Evolutionary conservation across 2,329 filamentous ascomycete genomes (phyloP).

Genomic region (Chrysoporthe deuterocubensis): DNA sequence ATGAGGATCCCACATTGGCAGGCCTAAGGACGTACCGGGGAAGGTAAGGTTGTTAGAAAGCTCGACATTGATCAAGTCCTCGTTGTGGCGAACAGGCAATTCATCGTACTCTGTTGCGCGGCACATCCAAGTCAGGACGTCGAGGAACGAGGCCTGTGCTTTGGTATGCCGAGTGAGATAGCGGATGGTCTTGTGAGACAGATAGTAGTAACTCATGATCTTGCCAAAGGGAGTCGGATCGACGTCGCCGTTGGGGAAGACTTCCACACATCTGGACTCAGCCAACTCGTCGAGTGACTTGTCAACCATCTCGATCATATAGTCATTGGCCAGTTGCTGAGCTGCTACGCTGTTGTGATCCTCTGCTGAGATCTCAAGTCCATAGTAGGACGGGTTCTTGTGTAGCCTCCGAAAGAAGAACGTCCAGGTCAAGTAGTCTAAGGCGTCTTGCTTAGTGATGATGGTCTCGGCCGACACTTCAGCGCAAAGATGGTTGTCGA

Average conservation of each 20-base stretch:
- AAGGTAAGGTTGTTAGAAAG: conserved; percentile 80
- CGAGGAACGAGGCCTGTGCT: conserved; percentile 74
- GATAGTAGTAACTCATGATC: conserved; percentile 99
- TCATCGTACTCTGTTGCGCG: conserved; percentile 95
- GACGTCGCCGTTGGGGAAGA: conserved; percentile 86
- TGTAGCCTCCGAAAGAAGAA: conserved; percentile 98
- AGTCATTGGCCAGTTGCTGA: conserved; percentile 87
- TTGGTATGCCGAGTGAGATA: conserved; percentile 79
- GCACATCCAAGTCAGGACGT: conserved; percentile 91
- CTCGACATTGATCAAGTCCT: conserved; percentile 94
- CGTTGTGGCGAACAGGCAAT: conserved; percentile 95
- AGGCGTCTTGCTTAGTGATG: conserved; percentile 90
- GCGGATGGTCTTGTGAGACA: conserved; percentile 92
- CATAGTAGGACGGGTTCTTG: conserved; percentile 98
- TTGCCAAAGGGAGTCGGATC: conserved; percentile 91
- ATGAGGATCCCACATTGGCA: conserved; percentile 98
- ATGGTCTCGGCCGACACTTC: conserved; percentile 95
- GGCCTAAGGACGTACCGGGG: conserved; percentile 61
- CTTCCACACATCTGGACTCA: conserved; percentile 79
- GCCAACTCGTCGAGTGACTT: conserved; percentile 82
- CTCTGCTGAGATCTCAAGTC: conserved; percentile 88
- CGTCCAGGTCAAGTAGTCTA: conserved; percentile 98
- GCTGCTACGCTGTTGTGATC: conserved; percentile 88
- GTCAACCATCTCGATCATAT: conserved; percentile 91
- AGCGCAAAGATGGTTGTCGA: conserved; percentile 95